These are phyloP conservation scores for Fallopia convolvulus DNA, from an alignment of 148 eudicot genomes.

Conservation along the genomic window DNA sequence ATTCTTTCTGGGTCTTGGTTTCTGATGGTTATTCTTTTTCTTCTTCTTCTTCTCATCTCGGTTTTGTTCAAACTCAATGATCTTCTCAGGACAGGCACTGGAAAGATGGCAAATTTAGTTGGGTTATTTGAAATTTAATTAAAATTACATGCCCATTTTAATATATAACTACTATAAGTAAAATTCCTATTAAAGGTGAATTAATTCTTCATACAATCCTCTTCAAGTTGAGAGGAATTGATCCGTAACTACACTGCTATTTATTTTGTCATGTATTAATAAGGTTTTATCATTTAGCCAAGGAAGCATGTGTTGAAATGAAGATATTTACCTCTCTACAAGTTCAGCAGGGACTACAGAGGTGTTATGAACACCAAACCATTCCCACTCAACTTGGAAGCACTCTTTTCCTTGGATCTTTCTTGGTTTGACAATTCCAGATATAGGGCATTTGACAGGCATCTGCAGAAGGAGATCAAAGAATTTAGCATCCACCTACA, in stretches of 20 bases:
- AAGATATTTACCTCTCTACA: slow-evolving; percentile 45
- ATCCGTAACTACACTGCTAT: neutral
- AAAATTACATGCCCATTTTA: neutral
- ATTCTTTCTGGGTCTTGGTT: slow-evolving; percentile 39
- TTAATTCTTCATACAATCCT: no score
- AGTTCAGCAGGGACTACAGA: slow-evolving; percentile 82
- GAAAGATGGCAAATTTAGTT: neutral
- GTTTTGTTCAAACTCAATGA: slow-evolving; percentile 54
- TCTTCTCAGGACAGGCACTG: slow-evolving; percentile 94
- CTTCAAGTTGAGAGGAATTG: neutral
- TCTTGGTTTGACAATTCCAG: slow-evolving; percentile 61
- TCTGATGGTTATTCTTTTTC: slow-evolving; percentile 24
- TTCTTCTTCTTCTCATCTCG: slow-evolving; percentile 50
- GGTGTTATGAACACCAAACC: slow-evolving; percentile 48
- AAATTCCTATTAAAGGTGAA: no score
- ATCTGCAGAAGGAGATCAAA: slow-evolving; percentile 33
- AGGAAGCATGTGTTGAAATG: neutral
- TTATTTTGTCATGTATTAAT: neutral
- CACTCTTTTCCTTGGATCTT: slow-evolving; percentile 55
- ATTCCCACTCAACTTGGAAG: slow-evolving; percentile 83
- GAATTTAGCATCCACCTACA: neutral
- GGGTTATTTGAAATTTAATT: neutral
- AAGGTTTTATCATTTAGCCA: neutral
- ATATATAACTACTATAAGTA: no score
- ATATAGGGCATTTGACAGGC: slow-evolving; percentile 75